Evolutionary conservation across 805 yeast species (phyloP).

Genomic region (Sugiyamaella qingdaonensis): DNA sequence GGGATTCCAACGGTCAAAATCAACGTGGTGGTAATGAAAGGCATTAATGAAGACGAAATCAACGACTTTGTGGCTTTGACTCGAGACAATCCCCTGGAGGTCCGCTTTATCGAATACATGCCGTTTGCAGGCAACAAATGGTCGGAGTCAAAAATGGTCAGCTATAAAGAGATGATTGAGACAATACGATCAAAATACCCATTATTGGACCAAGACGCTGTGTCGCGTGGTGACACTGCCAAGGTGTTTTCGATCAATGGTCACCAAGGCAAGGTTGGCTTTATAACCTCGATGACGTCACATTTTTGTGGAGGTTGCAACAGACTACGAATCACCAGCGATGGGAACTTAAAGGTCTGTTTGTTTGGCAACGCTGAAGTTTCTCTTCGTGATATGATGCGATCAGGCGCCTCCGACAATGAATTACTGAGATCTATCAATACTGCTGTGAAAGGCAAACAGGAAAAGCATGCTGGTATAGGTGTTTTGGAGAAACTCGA

Average conservation of each 20-base stretch:
- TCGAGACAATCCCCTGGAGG: conserved; percentile 39
- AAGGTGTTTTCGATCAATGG: conserved; percentile 43
- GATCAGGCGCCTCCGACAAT: conserved; percentile 36
- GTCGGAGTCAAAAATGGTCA: conserved; percentile 43
- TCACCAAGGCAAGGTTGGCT: conserved; percentile 45
- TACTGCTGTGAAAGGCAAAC: conserved; percentile 43
- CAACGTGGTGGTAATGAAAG: conserved; percentile 48
- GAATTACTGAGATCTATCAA: conserved; percentile 41
- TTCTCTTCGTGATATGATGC: conserved; percentile 42
- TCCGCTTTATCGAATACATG: conserved; percentile 56
- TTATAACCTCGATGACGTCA: conserved; percentile 53
- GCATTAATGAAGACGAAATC: conserved; percentile 49
- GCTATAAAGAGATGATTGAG: conserved; percentile 42
- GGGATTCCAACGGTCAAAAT: conserved; percentile 46
- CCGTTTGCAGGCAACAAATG: conserved; percentile 56
- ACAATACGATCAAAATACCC: conserved; percentile 35
- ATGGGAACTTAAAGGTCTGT: conserved; percentile 54
- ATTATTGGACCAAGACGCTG: conserved; percentile 24
- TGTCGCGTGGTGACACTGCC: conserved; percentile 45
- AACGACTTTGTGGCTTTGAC: conserved; percentile 44
- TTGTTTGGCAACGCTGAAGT: conserved; percentile 51
- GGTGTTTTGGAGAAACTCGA: conserved; percentile 43
- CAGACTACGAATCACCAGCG: conserved; percentile 48
- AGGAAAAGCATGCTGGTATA: conserved; percentile 50
- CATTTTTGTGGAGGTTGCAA: conserved; percentile 51